phyloP scores from a whole-genome alignment of 768 basidiomycete genomes.

The Russula abietina region DNA sequence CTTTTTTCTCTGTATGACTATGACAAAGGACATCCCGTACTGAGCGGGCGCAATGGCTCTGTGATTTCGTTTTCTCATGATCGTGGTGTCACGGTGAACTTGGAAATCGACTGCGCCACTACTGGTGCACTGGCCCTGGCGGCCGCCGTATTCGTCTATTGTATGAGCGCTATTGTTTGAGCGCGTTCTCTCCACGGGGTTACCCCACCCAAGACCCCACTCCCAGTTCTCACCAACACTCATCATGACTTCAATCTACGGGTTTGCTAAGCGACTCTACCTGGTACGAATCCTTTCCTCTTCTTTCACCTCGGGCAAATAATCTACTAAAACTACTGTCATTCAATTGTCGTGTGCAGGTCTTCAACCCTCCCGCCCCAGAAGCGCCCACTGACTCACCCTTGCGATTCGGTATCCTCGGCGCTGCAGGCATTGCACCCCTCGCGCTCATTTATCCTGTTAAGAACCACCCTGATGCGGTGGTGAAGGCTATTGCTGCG shows the following conservation, averaged over 20 bases:
- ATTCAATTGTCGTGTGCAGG: neutral
- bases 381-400: conserved; percentile 13
- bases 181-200: too few relatives aligned
- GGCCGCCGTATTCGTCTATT: too few relatives aligned
- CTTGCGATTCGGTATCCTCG: conserved; percentile 41
- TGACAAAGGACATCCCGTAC: too few relatives aligned
- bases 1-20: too few relatives aligned
- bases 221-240: neutral
- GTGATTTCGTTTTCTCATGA: too few relatives aligned
- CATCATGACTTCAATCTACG: conserved; percentile 16
- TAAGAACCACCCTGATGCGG: conserved; percentile 48
- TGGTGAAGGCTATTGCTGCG: conserved; percentile 53
- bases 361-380: conserved; percentile 9
- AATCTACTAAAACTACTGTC: neutral
- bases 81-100: too few relatives aligned
- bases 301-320: neutral
- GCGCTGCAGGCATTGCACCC: conserved; percentile 51
- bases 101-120: too few relatives aligned
- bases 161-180: too few relatives aligned
- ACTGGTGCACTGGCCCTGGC: too few relatives aligned
- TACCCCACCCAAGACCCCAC: too few relatives aligned
- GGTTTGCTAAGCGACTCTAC: conserved; percentile 8
- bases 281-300: neutral
- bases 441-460: conserved; percentile 46
- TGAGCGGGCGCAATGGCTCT: too few relatives aligned